Conservation (phyloP, 2,329 filamentous ascomycete species). For the Fusarium liriodendri region DNA sequence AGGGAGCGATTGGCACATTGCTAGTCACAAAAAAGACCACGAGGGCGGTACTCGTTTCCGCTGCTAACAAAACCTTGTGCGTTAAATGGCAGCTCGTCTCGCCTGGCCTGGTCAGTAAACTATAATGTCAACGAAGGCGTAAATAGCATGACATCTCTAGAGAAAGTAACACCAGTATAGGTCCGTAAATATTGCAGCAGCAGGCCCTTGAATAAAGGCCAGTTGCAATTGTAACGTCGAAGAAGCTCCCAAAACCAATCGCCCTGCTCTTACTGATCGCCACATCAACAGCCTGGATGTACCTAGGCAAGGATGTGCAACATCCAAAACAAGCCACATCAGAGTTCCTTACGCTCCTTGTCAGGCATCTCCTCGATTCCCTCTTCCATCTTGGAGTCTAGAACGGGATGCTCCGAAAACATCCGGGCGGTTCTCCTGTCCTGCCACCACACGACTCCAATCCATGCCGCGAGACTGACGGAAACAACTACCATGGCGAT, state of each 20-base stretch:
- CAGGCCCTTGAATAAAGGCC: too few relatives aligned
- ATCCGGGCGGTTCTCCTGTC: constrained; percentile 13
- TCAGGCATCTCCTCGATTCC: not conserved
- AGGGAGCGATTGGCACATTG: too few relatives aligned
- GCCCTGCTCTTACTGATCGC: not conserved
- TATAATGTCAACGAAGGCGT: too few relatives aligned
- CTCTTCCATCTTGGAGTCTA: not conserved
- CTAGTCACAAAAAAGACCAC: too few relatives aligned
- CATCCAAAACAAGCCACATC: not conserved
- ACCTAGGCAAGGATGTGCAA: not conserved
- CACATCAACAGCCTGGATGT: not conserved
- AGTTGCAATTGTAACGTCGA: too few relatives aligned
- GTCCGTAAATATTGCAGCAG: too few relatives aligned
- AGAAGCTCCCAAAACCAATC: not conserved
- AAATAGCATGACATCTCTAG: too few relatives aligned
- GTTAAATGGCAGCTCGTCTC: too few relatives aligned
- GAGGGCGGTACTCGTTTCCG: too few relatives aligned
- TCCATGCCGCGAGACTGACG: constrained; percentile 13
- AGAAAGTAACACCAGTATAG: too few relatives aligned
- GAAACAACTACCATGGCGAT: constrained; percentile 48
- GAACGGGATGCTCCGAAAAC: constrained; percentile 1
- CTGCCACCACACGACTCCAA: constrained; percentile 33
- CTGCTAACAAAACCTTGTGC: not conserved
- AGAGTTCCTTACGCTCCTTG: not conserved
- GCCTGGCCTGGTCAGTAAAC: not conserved